phyloP scores from a whole-genome alignment of 2,329 filamentous ascomycete genomes.

The Moelleriella libera region DNA sequence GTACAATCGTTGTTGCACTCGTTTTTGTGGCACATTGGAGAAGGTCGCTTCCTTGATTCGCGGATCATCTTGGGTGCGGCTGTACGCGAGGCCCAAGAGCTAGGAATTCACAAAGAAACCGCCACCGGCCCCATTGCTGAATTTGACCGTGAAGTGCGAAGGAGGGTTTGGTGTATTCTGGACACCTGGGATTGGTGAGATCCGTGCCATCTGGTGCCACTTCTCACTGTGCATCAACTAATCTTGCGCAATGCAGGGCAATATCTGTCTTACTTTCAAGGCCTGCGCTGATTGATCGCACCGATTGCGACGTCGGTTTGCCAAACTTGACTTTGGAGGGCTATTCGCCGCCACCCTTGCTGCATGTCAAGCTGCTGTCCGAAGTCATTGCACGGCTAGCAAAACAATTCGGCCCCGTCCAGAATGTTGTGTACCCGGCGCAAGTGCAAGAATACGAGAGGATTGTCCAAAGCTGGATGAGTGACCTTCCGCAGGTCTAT shows the following conservation, averaged over 20 bases:
- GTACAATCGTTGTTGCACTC: conserved; percentile 22
- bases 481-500: conserved; percentile 26
- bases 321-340: conserved; percentile 19
- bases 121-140: conserved; percentile 12
- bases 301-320: conserved; percentile 16
- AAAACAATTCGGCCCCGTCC: conserved; percentile 15
- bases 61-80: conserved; percentile 22
- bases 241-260: conserved; percentile 13
- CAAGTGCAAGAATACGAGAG: conserved; percentile 17
- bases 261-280: conserved; percentile 17
- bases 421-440: conserved; percentile 12
- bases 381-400: conserved; percentile 16
- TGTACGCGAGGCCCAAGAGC: conserved; percentile 20
- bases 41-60: conserved; percentile 20
- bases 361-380: conserved; percentile 22
- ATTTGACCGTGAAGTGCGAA: conserved; percentile 20
- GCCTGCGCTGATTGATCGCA: conserved; percentile 20
- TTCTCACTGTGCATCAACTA: neutral
- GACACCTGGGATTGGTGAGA: conserved; percentile 23
- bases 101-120: conserved; percentile 20
- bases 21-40: conserved; percentile 22
- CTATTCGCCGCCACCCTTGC: conserved; percentile 15
- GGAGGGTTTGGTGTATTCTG: conserved; percentile 21
- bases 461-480: conserved; percentile 26
- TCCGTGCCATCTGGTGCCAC: too few species aligned